Evolutionary conservation across 169 alveolate genomes (phyloP).

Genomic region (Plasmodium malariae): DNA sequence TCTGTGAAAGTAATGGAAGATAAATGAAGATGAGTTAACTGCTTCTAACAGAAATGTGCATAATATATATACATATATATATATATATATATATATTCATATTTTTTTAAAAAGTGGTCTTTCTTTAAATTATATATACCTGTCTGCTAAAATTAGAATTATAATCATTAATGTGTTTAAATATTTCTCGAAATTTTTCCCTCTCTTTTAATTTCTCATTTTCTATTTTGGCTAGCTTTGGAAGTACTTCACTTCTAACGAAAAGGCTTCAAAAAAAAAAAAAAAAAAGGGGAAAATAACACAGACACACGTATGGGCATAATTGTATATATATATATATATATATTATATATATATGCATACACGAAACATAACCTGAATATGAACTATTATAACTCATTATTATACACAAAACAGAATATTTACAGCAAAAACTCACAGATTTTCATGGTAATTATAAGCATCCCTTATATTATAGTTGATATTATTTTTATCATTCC

Average conservation of each 20-base stretch:
- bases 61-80: constrained; percentile 1
- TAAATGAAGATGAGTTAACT: not conserved
- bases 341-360: too few species aligned
- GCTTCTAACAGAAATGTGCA: not conserved
- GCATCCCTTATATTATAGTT: constrained; percentile 67
- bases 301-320: constrained; percentile 7
- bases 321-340: too few species aligned
- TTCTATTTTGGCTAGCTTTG: constrained; percentile 73
- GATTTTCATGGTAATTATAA: constrained; percentile 58
- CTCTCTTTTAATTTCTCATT: constrained; percentile 46
- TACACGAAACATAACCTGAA: too few species aligned
- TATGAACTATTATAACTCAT: too few species aligned
- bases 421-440: too few species aligned
- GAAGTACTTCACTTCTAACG: constrained; percentile 71
- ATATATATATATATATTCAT: not conserved
- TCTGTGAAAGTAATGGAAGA: constrained; percentile 13
- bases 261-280: constrained; percentile 38
- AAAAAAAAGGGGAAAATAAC: not conserved
- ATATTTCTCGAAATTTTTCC: constrained; percentile 30
- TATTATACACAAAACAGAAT: too few species aligned
- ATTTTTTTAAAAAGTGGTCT: not conserved
- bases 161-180: constrained; percentile 55
- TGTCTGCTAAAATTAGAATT: constrained; percentile 39
- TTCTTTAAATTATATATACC: constrained; percentile 11
- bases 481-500: constrained; percentile 59